A percentile compares a stretch with the other conserved stretches of the same genome.
Conservation (phyloP, 352 stramenopile genomes). For the Globisporangium splendens region DNA sequence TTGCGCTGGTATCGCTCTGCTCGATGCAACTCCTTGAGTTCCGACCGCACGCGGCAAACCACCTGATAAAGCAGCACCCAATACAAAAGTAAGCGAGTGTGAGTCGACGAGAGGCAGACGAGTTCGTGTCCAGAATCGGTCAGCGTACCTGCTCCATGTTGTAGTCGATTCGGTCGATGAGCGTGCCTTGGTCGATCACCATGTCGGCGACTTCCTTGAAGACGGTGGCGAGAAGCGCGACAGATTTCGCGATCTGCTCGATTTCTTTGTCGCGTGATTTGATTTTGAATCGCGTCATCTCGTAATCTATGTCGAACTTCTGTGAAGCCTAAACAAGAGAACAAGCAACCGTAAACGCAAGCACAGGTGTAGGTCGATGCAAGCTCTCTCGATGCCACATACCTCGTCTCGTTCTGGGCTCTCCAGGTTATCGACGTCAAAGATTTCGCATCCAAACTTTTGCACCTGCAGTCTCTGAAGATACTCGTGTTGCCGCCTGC, state of each 20-base stretch:
- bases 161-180: constrained; percentile 86
- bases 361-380: constrained; percentile 2
- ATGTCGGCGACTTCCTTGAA: constrained; percentile 82
- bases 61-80: constrained; percentile 27
- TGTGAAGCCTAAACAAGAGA: constrained; percentile 4
- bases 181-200: constrained; percentile 79
- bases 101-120: too few relatives aligned
- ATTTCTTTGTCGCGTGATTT: constrained; percentile 67
- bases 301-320: constrained; percentile 26
- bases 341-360: neutral
- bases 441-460: constrained; percentile 68
- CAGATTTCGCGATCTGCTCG: constrained; percentile 71
- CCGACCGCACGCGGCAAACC: constrained; percentile 48
- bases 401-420: constrained; percentile 5
- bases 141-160: constrained; percentile 77
- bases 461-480: constrained; percentile 67
- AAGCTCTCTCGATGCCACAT: neutral
- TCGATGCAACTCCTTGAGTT: constrained; percentile 50
- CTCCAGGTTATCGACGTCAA: constrained; percentile 37
- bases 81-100: neutral
- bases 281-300: constrained; percentile 44
- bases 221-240: constrained; percentile 57
- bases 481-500: constrained; percentile 67
- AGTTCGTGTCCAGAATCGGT: too few relatives aligned
- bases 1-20: constrained; percentile 67